Conservation (phyloP, 768 basidiomycete genomes). For the Mycena albidolilacea region DNA sequence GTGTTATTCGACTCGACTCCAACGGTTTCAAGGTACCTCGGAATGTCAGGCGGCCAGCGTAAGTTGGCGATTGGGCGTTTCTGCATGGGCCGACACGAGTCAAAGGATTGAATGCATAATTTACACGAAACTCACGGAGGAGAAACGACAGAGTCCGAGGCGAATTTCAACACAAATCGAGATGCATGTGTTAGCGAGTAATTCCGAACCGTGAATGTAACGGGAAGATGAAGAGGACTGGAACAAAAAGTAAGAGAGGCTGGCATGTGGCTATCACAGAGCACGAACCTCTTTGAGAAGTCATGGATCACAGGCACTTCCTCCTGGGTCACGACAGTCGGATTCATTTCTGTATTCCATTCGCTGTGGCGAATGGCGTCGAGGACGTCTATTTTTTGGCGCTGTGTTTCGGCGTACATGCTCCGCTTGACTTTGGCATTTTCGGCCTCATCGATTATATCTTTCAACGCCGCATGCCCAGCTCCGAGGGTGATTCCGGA, state of each 20-base stretch:
- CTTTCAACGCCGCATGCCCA: constrained; percentile 73
- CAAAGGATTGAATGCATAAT: not conserved
- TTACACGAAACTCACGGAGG: constrained; percentile 33
- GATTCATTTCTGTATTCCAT: constrained; percentile 88
- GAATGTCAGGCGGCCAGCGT: constrained; percentile 77
- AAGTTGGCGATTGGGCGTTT: constrained; percentile 65
- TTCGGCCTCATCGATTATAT: constrained; percentile 72
- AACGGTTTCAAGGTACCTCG: constrained; percentile 71
- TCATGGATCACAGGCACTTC: constrained; percentile 67
- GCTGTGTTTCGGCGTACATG: constrained; percentile 93
- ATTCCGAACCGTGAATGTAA: constrained; percentile 77
- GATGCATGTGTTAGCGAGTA: constrained; percentile 75
- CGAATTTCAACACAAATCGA: constrained; percentile 71
- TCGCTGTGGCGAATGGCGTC: constrained; percentile 77
- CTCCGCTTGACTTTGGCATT: constrained; percentile 79
- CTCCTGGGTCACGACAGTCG: constrained; percentile 69
- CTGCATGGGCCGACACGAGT: constrained; percentile 45
- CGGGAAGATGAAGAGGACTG: constrained; percentile 70
- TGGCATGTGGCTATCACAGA: constrained; percentile 7
- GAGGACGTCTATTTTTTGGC: constrained; percentile 78
- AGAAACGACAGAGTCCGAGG: constrained; percentile 42
- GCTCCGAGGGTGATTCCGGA: constrained; percentile 78
- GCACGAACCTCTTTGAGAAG: constrained; percentile 78
- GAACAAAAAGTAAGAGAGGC: constrained; percentile 14
- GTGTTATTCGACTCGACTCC: constrained; percentile 57